Evolutionary conservation across 192 early-diverging fungal genomes (phyloP).

Genomic region (Gamsiella multidivaricata): DNA sequence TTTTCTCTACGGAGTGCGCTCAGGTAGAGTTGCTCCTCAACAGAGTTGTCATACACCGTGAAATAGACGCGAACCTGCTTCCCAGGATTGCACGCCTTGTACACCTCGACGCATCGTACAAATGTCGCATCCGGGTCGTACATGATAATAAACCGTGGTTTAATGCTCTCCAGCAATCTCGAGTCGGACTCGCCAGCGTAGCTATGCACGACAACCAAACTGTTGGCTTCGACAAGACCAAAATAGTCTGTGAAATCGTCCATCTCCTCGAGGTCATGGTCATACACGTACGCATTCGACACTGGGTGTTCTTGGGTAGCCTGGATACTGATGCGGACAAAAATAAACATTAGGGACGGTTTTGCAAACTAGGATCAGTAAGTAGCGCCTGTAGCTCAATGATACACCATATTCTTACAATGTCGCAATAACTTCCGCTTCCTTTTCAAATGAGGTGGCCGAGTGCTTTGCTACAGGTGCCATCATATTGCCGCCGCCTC

Average conservation of each 20-base stretch:
- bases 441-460: constrained; percentile 35
- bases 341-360: background rate
- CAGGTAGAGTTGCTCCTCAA: constrained; percentile 94
- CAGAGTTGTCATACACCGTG: constrained; percentile 92
- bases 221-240: constrained; percentile 57
- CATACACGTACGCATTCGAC: constrained; percentile 20
- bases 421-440: constrained; percentile 54
- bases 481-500: constrained; percentile 42
- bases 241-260: constrained; percentile 60
- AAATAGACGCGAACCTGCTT: constrained; percentile 84
- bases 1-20: constrained; percentile 88
- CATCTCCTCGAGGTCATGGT: constrained; percentile 59
- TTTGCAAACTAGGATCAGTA: background rate
- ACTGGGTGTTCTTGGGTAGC: constrained; percentile 8
- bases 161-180: constrained; percentile 70
- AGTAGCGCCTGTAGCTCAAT: too few species aligned
- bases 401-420: constrained; percentile 44
- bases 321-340: constrained; percentile 11
- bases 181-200: constrained; percentile 74
- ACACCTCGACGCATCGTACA: constrained; percentile 87
- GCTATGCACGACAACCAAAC: constrained; percentile 65
- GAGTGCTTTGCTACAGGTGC: constrained; percentile 21
- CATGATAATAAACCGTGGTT: constrained; percentile 88
- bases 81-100: constrained; percentile 61
- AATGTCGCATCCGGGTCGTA: constrained; percentile 92